These are phyloP conservation scores for Trichoderma asperellum DNA, from an alignment of 2,329 filamentous ascomycete genomes.

Conservation along the genomic window DNA sequence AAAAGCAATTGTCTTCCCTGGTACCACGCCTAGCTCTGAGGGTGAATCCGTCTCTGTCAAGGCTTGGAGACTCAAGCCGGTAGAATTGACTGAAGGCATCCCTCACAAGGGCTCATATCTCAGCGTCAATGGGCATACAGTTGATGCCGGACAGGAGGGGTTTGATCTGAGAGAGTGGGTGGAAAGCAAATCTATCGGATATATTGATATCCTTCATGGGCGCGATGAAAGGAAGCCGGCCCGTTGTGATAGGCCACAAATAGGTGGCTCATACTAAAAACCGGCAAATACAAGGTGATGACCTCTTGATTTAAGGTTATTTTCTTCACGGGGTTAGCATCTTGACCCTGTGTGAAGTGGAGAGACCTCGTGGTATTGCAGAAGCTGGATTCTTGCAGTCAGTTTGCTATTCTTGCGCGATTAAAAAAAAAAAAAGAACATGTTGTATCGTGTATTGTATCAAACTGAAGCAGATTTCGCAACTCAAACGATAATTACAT, in stretches of 20 bases:
- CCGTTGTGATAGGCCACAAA: constrained; percentile 29
- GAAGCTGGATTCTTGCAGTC: neutral
- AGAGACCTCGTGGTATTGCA: neutral
- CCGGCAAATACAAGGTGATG: neutral
- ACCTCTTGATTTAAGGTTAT: neutral
- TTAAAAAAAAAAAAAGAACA: neutral
- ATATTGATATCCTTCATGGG: constrained; percentile 32
- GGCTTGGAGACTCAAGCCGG: constrained; percentile 40
- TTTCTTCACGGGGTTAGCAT: neutral
- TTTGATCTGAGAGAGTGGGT: constrained; percentile 44
- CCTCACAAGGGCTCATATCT: constrained; percentile 39
- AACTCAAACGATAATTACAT: neutral
- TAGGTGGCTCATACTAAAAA: constrained; percentile 32
- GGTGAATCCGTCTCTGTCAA: constrained; percentile 34
- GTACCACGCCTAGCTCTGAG: neutral
- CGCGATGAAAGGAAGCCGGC: constrained; percentile 17
- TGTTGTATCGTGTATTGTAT: neutral
- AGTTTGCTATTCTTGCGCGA: neutral
- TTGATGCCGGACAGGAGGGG: constrained; percentile 45
- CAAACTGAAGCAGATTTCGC: neutral
- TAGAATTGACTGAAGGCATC: constrained; percentile 27
- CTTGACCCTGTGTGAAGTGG: neutral
- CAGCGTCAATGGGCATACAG: constrained; percentile 44
- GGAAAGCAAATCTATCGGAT: constrained; percentile 42
- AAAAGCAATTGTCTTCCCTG: constrained; percentile 25